phyloP scores from a whole-genome alignment of 2,329 filamentous ascomycete species.

The Fusarium chaquense region DNA sequence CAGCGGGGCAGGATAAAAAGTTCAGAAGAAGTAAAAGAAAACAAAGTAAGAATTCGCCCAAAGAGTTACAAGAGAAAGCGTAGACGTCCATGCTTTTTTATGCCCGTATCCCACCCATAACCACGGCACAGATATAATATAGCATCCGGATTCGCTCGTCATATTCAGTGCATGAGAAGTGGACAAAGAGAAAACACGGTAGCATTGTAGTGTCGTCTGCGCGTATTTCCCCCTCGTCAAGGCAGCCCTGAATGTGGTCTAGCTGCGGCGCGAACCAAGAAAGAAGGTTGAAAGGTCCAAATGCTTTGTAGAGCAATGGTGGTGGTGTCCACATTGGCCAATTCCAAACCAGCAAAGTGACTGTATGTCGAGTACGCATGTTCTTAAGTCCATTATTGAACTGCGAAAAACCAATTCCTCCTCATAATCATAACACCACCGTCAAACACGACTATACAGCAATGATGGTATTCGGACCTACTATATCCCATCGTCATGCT shows the following conservation, averaged over 20 bases:
- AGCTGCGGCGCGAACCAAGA: constrained; percentile 35
- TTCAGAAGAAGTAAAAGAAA: constrained; percentile 31
- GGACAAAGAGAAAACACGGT: constrained; percentile 27
- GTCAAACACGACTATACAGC: constrained; percentile 33
- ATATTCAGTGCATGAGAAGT: constrained; percentile 10
- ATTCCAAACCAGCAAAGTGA: constrained; percentile 33
- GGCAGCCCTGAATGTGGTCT: constrained; percentile 26
- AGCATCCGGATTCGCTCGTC: constrained; percentile 10
- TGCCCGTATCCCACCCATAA: constrained; percentile 15
- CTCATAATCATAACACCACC: constrained; percentile 38
- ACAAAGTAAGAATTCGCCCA: constrained; percentile 34
- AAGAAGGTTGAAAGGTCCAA: constrained; percentile 29
- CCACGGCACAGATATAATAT: constrained; percentile 23
- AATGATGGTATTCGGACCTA: constrained; percentile 26
- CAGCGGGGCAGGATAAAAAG: constrained; percentile 7
- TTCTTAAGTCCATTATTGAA: constrained; percentile 42
- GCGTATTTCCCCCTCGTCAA: constrained; percentile 16
- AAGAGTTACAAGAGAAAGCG: constrained; percentile 47
- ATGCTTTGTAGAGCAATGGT: constrained; percentile 24
- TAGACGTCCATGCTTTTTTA: constrained; percentile 42
- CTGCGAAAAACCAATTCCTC: constrained; percentile 38
- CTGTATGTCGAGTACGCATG: constrained; percentile 37
- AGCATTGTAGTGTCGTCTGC: constrained; percentile 37
- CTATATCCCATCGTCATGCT: constrained; percentile 15
- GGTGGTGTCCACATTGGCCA: constrained; percentile 14